These are phyloP conservation scores for Protomyces arabidopsidicola DNA, from an alignment of 1,139 yeast genomes.

Conservation along the genomic window DNA sequence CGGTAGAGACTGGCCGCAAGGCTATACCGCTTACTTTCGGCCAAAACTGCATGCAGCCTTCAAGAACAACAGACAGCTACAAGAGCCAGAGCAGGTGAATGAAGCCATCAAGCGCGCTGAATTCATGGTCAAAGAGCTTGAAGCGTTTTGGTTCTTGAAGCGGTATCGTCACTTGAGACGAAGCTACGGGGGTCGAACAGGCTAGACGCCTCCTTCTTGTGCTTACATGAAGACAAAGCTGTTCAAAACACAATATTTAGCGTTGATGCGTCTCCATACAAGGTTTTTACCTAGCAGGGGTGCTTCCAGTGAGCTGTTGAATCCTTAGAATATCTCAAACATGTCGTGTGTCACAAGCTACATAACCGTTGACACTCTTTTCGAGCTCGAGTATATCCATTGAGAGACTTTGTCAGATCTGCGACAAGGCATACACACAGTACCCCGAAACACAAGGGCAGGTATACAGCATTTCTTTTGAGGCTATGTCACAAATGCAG, in stretches of 20 bases:
- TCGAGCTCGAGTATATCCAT: too few species aligned
- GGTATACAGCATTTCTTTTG: neutral
- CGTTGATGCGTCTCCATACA: too few species aligned
- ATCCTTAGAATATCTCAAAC: neutral
- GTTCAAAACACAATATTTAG: too few species aligned
- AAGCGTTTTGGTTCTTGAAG: slow-evolving; percentile 25
- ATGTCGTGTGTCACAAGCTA: neutral
- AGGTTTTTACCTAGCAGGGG: too few species aligned
- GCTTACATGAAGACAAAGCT: too few species aligned
- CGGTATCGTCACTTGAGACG: slow-evolving; percentile 18
- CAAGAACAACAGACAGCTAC: slow-evolving; percentile 25
- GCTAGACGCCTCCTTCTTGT: neutral
- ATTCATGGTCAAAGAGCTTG: slow-evolving; percentile 30
- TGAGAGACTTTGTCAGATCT: neutral
- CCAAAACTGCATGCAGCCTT: slow-evolving; percentile 31
- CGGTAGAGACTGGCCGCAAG: slow-evolving; percentile 34
- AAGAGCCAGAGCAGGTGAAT: slow-evolving; percentile 25
- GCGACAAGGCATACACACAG: neutral
- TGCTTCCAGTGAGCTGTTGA: too few species aligned
- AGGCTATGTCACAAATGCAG: neutral
- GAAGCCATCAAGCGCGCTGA: slow-evolving; percentile 29
- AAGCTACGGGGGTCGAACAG: slow-evolving; percentile 14
- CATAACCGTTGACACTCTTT: neutral
- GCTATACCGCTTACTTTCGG: slow-evolving; percentile 30
- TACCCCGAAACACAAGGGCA: neutral